Evolutionary conservation across 2,329 filamentous ascomycete species (phyloP).

Genomic region (Sclerotinia minor): DNA sequence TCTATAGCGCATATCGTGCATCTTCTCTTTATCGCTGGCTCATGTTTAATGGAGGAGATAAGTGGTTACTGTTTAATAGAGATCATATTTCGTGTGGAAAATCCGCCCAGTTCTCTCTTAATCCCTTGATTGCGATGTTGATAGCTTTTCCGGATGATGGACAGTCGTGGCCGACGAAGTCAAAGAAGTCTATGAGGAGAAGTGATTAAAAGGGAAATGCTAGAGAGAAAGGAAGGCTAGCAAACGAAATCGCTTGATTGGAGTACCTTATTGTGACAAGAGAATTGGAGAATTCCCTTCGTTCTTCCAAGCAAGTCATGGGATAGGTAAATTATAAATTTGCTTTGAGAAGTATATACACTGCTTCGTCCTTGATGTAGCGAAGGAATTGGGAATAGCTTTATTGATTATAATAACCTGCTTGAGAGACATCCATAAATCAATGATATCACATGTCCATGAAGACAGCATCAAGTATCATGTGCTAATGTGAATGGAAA

Average conservation of each 20-base stretch:
- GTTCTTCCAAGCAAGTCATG: neutral
- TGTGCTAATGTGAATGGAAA: neutral
- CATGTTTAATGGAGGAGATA: neutral
- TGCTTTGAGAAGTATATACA: neutral
- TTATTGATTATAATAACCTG: neutral
- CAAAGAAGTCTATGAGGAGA: neutral
- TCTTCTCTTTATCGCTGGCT: neutral
- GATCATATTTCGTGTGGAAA: neutral
- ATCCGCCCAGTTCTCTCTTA: too few relatives aligned
- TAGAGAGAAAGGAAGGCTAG: neutral
- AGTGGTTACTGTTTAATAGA: neutral
- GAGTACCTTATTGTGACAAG: too few relatives aligned
- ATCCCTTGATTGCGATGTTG: neutral
- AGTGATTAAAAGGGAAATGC: neutral
- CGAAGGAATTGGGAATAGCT: neutral
- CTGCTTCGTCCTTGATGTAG: neutral
- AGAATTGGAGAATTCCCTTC: too few relatives aligned
- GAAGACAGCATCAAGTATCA: neutral
- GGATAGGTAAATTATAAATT: neutral
- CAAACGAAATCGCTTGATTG: rapidly evolving
- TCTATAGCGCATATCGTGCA: neutral
- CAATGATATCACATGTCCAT: neutral
- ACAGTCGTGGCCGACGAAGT: too few relatives aligned
- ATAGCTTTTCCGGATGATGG: neutral
- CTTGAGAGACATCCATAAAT: too few relatives aligned